Conservation (phyloP, 495 filamentous ascomycete genomes). For the Geopyxis carbonaria region DNA sequence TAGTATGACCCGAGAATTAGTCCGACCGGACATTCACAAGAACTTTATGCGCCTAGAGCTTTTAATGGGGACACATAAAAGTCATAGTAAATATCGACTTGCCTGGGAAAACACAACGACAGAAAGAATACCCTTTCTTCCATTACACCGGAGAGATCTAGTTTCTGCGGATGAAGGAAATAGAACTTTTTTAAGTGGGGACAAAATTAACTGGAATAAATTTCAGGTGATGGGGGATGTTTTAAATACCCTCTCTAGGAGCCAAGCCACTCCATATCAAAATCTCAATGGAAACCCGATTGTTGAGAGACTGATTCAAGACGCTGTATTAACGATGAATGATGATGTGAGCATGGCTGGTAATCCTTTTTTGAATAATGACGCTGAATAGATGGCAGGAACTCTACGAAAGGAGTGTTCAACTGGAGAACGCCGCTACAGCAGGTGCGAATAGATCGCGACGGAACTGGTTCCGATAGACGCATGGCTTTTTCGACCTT, state of each 20-base stretch:
- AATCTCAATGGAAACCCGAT: slow-evolving; percentile 30
- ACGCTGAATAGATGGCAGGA: slow-evolving; percentile 16
- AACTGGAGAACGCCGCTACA: slow-evolving; percentile 13
- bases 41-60: slow-evolving; percentile 77
- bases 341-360: slow-evolving; percentile 20
- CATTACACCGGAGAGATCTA: slow-evolving; percentile 75
- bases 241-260: slow-evolving; percentile 62
- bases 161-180: slow-evolving; percentile 87
- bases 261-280: slow-evolving; percentile 69
- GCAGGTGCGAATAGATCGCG: no score
- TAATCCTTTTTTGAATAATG: slow-evolving; percentile 2
- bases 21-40: slow-evolving; percentile 50
- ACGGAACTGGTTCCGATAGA: no score
- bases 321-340: slow-evolving; percentile 22
- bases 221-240: slow-evolving; percentile 93
- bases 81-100: slow-evolving; percentile 81
- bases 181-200: slow-evolving; percentile 60
- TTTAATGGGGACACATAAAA: slow-evolving; percentile 80
- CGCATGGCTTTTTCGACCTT: no score
- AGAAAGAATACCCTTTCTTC: slow-evolving; percentile 83
- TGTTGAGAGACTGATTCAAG: slow-evolving; percentile 21
- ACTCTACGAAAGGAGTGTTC: slow-evolving; percentile 24
- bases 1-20: slow-evolving; percentile 58
- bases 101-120: slow-evolving; percentile 90
- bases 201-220: slow-evolving; percentile 92